Evolutionary conservation across 257 asterid species (phyloP), one percentile per base, ranked within the genome.

Genomic region (Schizonepeta tenuifolia): DNA sequence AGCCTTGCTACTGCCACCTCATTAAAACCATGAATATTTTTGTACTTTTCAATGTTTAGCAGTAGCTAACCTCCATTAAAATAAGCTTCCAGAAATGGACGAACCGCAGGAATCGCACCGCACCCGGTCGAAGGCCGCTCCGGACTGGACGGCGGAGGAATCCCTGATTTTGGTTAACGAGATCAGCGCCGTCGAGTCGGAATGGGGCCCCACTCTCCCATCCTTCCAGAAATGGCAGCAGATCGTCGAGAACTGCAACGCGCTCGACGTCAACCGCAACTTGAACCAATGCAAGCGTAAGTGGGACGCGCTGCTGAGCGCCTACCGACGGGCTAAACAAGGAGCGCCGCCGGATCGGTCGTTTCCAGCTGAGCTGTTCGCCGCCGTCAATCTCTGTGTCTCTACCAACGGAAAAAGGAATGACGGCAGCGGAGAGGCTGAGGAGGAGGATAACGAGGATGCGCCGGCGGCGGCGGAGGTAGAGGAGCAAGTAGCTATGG

Each of bases 171-270:
- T 93, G 21, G 88, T 86, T 0, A 89, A 89, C 87, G 96, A 91
- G 83, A 85, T 93, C 76, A 67, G 67, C 75, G 80, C 96, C 49
- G 85, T 91, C 40, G 96, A 93, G 76, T 83, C 85, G 7, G 98
- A 93, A 73, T 89, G 95, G 92, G 87, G 90, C 22, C 67, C 82
- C 71, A 63, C 93, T 0, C 85, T 93, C 31, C 83, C 98, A 1
- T 89, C 98, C 5, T 93, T 90, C 78, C 98, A 93, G 82, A 93
- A 89, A 84, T 93, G 98, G 98, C 93, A 93, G 80, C 96, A 89
- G 74, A 90, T 91, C 47, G 98, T 93, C 58, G 86, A 89, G 78
- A 88, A 86, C 35, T 90, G 98, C 86, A 83, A 86, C 73, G 81
- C 93, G 15, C 79, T 89, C 58, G 96, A 82, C 2, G 88, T 93